Conservation (phyloP, 2,329 filamentous ascomycete species). For the Fusarium clavum region DNA sequence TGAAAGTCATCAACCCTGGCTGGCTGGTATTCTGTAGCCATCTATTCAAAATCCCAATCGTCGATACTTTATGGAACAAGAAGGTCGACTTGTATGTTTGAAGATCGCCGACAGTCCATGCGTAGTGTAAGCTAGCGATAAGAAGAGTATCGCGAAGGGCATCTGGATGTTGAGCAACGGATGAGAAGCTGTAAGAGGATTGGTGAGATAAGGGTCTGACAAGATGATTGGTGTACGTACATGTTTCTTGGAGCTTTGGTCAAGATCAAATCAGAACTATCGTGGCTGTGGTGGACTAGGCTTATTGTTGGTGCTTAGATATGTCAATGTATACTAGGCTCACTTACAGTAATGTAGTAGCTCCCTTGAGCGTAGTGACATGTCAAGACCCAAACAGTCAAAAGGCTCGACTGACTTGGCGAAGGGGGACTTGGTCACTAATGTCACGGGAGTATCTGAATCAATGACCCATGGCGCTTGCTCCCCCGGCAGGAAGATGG, state of each 20-base stretch:
- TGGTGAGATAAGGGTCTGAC: accelerated
- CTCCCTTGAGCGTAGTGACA: slow-evolving; percentile 42
- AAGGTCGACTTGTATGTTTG: slow-evolving; percentile 36
- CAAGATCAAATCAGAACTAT: slow-evolving; percentile 9
- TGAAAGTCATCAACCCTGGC: slow-evolving; percentile 28
- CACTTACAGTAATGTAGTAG: slow-evolving; percentile 42
- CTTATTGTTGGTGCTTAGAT: background rate
- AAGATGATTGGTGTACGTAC: background rate
- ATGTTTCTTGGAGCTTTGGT: slow-evolving; percentile 7
- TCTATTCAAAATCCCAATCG: slow-evolving; percentile 28
- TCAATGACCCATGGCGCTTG: slow-evolving; percentile 39
- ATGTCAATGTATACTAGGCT: background rate
- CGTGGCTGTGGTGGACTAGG: slow-evolving; percentile 34
- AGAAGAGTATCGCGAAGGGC: slow-evolving; percentile 39
- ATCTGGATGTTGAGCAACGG: slow-evolving; percentile 35
- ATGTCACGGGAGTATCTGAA: background rate
- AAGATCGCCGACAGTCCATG: slow-evolving; percentile 38
- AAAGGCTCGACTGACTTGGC: slow-evolving; percentile 33
- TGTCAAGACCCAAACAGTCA: slow-evolving; percentile 35
- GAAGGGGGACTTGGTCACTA: background rate
- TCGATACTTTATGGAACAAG: slow-evolving; percentile 39
- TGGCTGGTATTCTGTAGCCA: slow-evolving; percentile 28
- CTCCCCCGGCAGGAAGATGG: slow-evolving; percentile 35
- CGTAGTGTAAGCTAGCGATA: slow-evolving; percentile 36
- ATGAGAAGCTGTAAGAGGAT: slow-evolving; percentile 6